These are phyloP conservation scores for Pseudocercospora fijiensis DNA, from an alignment of 2,329 filamentous ascomycete genomes.

Conservation along the genomic window DNA sequence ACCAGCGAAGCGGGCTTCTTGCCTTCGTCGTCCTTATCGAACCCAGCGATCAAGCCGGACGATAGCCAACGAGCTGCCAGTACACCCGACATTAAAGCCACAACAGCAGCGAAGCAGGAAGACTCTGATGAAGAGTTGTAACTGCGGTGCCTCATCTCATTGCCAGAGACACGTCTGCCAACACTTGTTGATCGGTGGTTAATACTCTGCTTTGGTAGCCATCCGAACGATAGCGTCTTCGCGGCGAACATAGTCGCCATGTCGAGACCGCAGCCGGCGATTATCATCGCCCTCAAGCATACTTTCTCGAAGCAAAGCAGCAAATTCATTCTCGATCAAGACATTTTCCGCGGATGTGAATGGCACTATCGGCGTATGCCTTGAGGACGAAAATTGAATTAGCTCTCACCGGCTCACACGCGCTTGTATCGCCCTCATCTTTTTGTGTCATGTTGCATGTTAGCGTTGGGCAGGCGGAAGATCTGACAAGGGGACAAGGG, in stretches of 20 bases:
- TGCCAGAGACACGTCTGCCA: not conserved
- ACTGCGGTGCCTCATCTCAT: slow-evolving; percentile 18
- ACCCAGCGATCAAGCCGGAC: slow-evolving; percentile 5
- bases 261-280: not conserved
- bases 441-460: not conserved
- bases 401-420: not conserved
- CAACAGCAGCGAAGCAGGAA: slow-evolving; percentile 33
- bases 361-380: not conserved
- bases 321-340: not conserved
- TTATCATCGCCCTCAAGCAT: not conserved
- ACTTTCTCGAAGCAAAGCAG: not conserved
- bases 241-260: not conserved
- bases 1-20: slow-evolving; percentile 23
- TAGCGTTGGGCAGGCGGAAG: not conserved
- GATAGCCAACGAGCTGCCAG: slow-evolving; percentile 39
- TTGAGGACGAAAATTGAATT: not conserved
- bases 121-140: slow-evolving; percentile 50
- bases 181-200: not conserved
- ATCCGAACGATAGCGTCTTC: not conserved
- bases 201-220: not conserved
- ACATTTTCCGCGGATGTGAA: not conserved
- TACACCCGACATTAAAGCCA: slow-evolving; percentile 27
- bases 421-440: not conserved
- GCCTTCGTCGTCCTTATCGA: slow-evolving; percentile 19
- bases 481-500: not conserved